Percentiles rank a stretch among this genome's conserved stretches.
Evolutionary conservation across 495 filamentous ascomycete species (phyloP).

Genomic region (Aspergillus bertholletiae): DNA sequence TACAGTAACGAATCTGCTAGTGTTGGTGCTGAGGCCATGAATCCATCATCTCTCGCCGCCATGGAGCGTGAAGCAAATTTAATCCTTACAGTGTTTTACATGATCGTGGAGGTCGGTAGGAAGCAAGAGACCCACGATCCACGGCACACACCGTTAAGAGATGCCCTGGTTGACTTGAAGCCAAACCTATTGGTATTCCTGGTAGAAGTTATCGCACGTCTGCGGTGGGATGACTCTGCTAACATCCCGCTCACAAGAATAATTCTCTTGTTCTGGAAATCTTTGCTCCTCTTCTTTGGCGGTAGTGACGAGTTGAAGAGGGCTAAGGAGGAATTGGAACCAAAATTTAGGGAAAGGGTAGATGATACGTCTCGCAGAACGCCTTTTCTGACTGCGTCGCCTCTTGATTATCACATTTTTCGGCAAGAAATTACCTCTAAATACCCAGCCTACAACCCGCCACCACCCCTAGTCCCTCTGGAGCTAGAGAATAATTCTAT

Average conservation of each 20-base stretch:
- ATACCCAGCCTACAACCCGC: conserved; percentile 93
- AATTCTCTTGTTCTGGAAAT: conserved; percentile 87
- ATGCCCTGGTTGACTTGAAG: conserved; percentile 46
- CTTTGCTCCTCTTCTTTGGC: conserved; percentile 79
- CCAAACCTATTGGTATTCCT: conserved; percentile 70
- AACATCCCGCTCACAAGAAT: conserved; percentile 63
- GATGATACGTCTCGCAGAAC: conserved; percentile 34
- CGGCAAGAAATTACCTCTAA: conserved; percentile 98
- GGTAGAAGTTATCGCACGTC: conserved; percentile 66
- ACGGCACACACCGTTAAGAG: conserved; percentile 28
- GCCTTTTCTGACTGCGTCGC: conserved; percentile 80
- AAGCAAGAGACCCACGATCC: conserved; percentile 31
- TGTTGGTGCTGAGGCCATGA: conserved; percentile 27
- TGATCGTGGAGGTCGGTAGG: conserved; percentile 66
- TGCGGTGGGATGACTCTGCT: conserved; percentile 83
- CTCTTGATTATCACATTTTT: conserved; percentile 93
- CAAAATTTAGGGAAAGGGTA: conserved; percentile 28
- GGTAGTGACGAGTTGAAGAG: conserved; percentile 65
- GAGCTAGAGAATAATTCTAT: conserved; percentile 89
- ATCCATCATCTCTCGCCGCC: conserved; percentile 31
- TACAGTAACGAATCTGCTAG: conserved; percentile 28
- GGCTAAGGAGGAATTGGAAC: conserved; percentile 59
- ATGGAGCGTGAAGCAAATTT: conserved; percentile 47
- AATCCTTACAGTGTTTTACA: conserved; percentile 63
- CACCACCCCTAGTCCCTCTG: conserved; percentile 75